Conservation (phyloP, 73 alveolate species). For the Paramecium tetraurelia region DNA sequence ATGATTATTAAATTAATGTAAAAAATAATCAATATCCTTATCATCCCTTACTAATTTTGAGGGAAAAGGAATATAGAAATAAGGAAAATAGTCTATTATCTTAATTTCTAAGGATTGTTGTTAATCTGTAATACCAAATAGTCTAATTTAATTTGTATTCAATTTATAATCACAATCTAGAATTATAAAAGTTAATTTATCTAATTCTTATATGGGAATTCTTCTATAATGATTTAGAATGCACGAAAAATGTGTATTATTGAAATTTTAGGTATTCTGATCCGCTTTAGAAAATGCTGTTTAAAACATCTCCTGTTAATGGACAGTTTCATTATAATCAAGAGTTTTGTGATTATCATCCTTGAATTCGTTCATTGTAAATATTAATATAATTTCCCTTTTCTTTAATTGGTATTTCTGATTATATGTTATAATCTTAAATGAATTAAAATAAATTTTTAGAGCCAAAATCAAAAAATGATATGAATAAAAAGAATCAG, state of each 20-base stretch:
- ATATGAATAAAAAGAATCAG: not conserved
- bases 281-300: not conserved
- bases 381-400: not conserved
- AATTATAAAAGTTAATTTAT: not conserved
- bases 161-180: not conserved
- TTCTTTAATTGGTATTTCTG: not conserved
- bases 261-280: not conserved
- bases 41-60: not conserved
- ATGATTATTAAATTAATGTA: not conserved
- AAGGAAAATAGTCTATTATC: not conserved
- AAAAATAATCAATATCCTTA: not conserved
- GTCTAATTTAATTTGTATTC: not conserved
- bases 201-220: not conserved
- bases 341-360: not conserved
- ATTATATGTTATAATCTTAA: not conserved
- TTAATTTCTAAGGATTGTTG: not conserved
- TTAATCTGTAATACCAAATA: not conserved
- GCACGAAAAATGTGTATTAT: not conserved
- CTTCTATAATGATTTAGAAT: not conserved
- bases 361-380: not conserved
- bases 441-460: not conserved
- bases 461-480: not conserved
- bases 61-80: not conserved
- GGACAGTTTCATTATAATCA: not conserved
- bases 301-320: not conserved